phyloP scores from a whole-genome alignment of 108 stramenopile genomes.

The Pseudonitzschia multistriata region DNA sequence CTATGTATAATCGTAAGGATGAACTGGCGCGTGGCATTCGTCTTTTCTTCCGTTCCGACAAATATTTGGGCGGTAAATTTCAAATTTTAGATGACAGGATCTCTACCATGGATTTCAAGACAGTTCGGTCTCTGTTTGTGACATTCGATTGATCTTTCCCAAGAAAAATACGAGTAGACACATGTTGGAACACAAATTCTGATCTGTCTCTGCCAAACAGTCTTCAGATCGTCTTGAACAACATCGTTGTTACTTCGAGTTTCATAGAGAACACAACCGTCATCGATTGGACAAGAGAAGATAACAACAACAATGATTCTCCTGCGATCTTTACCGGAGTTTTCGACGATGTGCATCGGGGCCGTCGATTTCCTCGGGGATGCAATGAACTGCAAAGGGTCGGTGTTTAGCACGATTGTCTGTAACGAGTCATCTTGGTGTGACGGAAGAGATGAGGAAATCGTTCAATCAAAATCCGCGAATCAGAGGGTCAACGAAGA shows the following conservation, averaged over 20 bases:
- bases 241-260: background rate
- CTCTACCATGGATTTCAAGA: background rate
- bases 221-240: background rate
- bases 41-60: background rate
- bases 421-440: conserved; percentile 7
- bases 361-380: conserved; percentile 8
- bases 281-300: background rate
- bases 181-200: background rate
- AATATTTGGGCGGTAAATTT: conserved; percentile 2
- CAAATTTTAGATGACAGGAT: too few species aligned
- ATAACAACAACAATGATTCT: background rate
- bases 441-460: conserved; percentile 10
- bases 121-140: background rate
- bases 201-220: background rate
- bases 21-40: background rate
- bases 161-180: background rate
- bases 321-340: conserved; percentile 5
- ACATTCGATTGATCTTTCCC: background rate
- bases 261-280: background rate
- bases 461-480: background rate
- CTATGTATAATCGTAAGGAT: background rate
- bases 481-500: background rate
- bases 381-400: conserved; percentile 17
- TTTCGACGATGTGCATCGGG: conserved; percentile 10
- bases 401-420: background rate